Evolutionary conservation across 768 basidiomycete species (phyloP), one percentile per base, ranked within the genome.

Genomic region (Psilocybe sp.): DNA sequence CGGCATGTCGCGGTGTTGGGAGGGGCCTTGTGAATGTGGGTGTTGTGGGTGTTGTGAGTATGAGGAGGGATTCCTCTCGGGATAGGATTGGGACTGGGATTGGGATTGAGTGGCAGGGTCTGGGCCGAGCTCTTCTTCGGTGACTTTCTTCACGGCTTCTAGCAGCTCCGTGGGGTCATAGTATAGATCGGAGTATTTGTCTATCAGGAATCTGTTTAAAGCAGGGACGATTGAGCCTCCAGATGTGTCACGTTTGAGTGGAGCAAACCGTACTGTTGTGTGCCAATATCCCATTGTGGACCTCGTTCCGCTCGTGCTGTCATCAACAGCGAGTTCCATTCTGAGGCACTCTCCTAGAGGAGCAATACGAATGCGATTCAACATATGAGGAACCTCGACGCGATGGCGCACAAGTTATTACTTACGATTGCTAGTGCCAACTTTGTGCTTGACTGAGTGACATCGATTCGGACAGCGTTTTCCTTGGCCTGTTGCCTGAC

Each of bases 201-300:
- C 89, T 2, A 89, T 84, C n/a, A 82, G 74, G 62, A 89, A 92
- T 57, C 89, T 92, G 51, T 33, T 3, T 28, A 28, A 7, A 28
- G 23, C 7, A 28, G 23, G 20, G 12, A 23, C 44, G 33, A 11
- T 42, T 45, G 36, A 34, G 42, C 40, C 33, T 34, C 14, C 34
- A 52, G 38, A 15, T 51, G 18, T 38, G 31, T n/a, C 8, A 49
- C 18, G 23, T 13, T 18, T 9, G 2, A 12, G 41, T 23, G 33
- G 13, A 51, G 42, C 19, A 28, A n/a, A 76, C 87, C 57, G 57
- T 28, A 92, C 90, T 87, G 84, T 64, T 92, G 89, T 12, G 90
- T 90, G 14, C 87, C 87, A 35, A 91, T 74, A 63, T 92, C 90
- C 89, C 89, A 92, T 59, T 91, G 89, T 3, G 90, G 90, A 0